These are phyloP conservation scores for Leccinellum rugosiceps DNA, from an alignment of 768 basidiomycete species.

Conservation along the genomic window DNA sequence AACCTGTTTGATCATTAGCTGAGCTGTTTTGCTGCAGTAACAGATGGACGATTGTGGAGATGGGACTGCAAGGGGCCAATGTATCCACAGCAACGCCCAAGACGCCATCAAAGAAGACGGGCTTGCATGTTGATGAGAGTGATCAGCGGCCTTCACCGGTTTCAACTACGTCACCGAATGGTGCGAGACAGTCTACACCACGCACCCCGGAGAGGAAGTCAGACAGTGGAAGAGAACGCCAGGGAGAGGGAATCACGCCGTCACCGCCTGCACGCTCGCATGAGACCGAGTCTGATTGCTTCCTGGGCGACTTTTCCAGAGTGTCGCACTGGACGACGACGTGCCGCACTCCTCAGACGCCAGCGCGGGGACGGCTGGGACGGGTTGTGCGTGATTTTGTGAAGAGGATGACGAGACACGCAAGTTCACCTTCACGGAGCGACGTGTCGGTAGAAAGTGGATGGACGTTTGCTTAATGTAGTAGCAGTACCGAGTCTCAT, in stretches of 20 bases:
- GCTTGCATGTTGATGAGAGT: background rate
- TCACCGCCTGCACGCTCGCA: conserved; percentile 1
- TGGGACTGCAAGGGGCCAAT: no score
- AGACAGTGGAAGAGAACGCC: background rate
- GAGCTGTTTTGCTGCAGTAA: conserved; percentile 16
- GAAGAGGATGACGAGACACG: conserved; percentile 13
- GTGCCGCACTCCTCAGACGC: no score
- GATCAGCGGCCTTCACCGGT: background rate
- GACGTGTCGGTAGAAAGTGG: conserved; percentile 12
- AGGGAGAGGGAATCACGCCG: background rate
- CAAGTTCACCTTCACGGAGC: conserved; percentile 16
- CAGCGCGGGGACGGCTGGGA: conserved; percentile 19
- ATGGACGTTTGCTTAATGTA: no score
- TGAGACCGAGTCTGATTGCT: conserved; percentile 2
- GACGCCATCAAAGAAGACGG: background rate
- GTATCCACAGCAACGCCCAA: conserved; percentile 10
- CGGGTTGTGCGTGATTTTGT: conserved; percentile 23
- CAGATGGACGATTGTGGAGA: conserved; percentile 26
- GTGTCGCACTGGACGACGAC: background rate
- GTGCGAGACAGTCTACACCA: no score
- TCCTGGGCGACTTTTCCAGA: conserved; percentile 17
- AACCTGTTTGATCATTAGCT: background rate
- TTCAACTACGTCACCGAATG: background rate
- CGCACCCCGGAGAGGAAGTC: background rate
- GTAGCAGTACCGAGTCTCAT: no score